These are phyloP conservation scores for Aureobasidium vineae DNA, from an alignment of 2,329 filamentous ascomycete species.

Conservation along the genomic window DNA sequence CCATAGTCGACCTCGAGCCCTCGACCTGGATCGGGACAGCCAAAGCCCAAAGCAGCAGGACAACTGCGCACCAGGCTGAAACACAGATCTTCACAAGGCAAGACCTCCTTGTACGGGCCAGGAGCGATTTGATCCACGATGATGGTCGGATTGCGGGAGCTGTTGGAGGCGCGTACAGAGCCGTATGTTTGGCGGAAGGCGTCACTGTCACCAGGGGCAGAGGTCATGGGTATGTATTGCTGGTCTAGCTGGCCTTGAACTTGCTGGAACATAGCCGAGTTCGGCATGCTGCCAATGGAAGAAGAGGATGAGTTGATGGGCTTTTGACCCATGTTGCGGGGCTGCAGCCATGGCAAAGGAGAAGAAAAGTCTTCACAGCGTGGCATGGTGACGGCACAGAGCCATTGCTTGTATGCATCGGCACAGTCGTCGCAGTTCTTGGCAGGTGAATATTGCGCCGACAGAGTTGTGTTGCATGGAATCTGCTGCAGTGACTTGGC, in stretches of 20 bases:
- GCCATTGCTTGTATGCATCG: constrained; percentile 84
- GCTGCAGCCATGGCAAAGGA: constrained; percentile 56
- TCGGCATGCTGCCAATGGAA: constrained; percentile 1
- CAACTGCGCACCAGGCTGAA: constrained; percentile 83
- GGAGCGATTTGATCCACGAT: constrained; percentile 73
- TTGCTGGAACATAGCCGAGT: constrained; percentile 1
- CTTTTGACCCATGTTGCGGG: constrained; percentile 64
- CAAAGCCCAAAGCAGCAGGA: constrained; percentile 71
- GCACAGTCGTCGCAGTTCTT: constrained; percentile 73
- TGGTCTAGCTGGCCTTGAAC: constrained; percentile 30
- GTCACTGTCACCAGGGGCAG: constrained; percentile 37
- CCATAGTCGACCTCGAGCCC: constrained; percentile 56
- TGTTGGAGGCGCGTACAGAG: constrained; percentile 37
- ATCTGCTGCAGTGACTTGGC: constrained; percentile 77
- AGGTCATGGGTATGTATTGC: constrained; percentile 37
- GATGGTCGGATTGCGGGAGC: constrained; percentile 42
- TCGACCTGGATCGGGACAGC: constrained; percentile 60
- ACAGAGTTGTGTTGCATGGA: constrained; percentile 72
- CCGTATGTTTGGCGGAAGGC: constrained; percentile 37
- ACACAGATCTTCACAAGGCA: constrained; percentile 86
- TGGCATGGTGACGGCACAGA: constrained; percentile 89
- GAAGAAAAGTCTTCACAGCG: constrained; percentile 82
- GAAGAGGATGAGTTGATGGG: constrained; percentile 34
- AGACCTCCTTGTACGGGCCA: constrained; percentile 89
- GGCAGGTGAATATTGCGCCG: constrained; percentile 77